A percentile compares a stretch with the other conserved stretches of the same genome.
Conservation (phyloP, 768 basidiomycete genomes). For the Suillus variegatus region DNA sequence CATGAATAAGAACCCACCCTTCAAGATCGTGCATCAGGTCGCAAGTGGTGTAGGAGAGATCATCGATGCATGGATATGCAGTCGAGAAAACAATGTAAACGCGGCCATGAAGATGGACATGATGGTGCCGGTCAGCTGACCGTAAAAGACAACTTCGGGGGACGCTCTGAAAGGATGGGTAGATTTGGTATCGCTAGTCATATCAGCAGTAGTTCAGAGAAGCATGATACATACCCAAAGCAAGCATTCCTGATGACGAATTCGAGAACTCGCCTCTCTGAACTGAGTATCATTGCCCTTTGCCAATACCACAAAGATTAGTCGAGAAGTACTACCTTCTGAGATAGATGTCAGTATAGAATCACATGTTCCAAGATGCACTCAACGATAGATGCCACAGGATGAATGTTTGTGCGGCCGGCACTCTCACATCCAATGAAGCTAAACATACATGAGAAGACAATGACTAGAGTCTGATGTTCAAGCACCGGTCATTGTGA, state of each 20-base stretch:
- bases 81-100: constrained; percentile 64
- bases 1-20: constrained; percentile 11
- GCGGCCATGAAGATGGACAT: constrained; percentile 61
- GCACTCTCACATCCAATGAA: constrained; percentile 66
- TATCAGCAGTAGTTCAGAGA: constrained; percentile 39
- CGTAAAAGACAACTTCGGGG: constrained; percentile 62
- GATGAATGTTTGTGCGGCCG: constrained; percentile 63
- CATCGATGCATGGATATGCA: constrained; percentile 58
- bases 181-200: constrained; percentile 70
- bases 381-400: constrained; percentile 53
- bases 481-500: neutral
- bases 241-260: constrained; percentile 28
- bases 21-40: constrained; percentile 27
- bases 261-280: constrained; percentile 19
- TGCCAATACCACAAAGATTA: constrained; percentile 62
- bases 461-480: constrained; percentile 33
- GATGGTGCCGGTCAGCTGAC: constrained; percentile 57
- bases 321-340: constrained; percentile 50
- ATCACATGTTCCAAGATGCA: neutral
- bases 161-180: constrained; percentile 66
- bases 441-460: constrained; percentile 65
- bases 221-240: constrained; percentile 14
- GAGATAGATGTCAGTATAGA: neutral
- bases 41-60: constrained; percentile 16
- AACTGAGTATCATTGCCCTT: constrained; percentile 39